A percentile compares a stretch with the other conserved stretches of the same genome.
phyloP scores from a whole-genome alignment of 2,329 filamentous ascomycete genomes.

The Shiraia sp. region DNA sequence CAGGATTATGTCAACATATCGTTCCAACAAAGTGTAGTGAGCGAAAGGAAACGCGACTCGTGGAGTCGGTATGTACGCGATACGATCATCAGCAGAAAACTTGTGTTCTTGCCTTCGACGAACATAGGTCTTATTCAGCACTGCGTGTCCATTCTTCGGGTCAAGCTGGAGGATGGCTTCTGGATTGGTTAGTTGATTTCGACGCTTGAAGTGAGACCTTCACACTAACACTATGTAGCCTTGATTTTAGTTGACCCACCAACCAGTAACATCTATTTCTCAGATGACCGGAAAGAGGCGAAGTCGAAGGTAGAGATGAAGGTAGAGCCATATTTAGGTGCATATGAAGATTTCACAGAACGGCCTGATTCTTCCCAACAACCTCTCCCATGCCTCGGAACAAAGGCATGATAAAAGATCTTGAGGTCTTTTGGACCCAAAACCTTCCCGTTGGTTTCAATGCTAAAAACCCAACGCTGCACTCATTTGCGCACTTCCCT shows the following conservation, averaged over 20 bases:
- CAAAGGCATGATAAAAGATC: constrained; percentile 14
- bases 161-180: constrained; percentile 1
- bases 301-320: background rate
- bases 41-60: background rate
- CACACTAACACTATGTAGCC: constrained; percentile 1
- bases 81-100: too few relatives aligned
- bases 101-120: constrained; percentile 16
- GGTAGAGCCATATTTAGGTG: constrained; percentile 6
- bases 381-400: constrained; percentile 1
- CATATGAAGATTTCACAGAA: constrained; percentile 19
- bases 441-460: constrained; percentile 10
- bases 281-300: background rate
- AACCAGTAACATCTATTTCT: constrained; percentile 5
- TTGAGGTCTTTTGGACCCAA: constrained; percentile 15
- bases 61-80: too few relatives aligned
- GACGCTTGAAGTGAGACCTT: too few relatives aligned
- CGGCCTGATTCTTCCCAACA: constrained; percentile 4
- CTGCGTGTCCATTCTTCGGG: constrained; percentile 13
- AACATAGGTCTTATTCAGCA: constrained; percentile 17
- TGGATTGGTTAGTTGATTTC: constrained; percentile 12
- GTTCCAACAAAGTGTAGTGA: constrained; percentile 14
- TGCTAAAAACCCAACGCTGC: constrained; percentile 6
- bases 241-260: constrained; percentile 19
- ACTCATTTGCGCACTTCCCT: constrained; percentile 20
- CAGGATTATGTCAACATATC: constrained; percentile 12